Percentiles rank a stretch among this genome's conserved stretches.
These are phyloP conservation scores for Entomortierella lignicola DNA, from an alignment of 192 early-diverging fungal genomes.

Conservation along the genomic window DNA sequence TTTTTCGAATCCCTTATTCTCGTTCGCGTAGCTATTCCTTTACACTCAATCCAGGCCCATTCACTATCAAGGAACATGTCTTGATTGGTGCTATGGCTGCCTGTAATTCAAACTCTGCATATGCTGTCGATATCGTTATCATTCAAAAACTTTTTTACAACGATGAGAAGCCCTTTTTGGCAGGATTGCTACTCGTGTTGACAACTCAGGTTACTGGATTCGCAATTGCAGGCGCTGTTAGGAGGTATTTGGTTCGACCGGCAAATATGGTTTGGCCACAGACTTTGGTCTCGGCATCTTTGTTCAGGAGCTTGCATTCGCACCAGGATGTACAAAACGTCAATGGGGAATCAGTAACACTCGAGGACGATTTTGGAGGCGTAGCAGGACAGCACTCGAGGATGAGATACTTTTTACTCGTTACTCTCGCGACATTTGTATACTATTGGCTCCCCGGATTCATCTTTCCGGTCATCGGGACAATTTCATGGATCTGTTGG, in stretches of 20 bases:
- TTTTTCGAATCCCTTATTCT: conserved; percentile 28
- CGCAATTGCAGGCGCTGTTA: conserved; percentile 55
- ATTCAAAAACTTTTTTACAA: conserved; percentile 62
- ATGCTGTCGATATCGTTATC: conserved; percentile 64
- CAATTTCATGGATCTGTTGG: conserved; percentile 65
- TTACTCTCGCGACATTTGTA: conserved; percentile 56
- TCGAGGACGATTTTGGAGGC: conserved; percentile 15
- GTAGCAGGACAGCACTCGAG: conserved; percentile 49
- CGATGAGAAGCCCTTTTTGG: conserved; percentile 59
- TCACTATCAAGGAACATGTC: conserved; percentile 73
- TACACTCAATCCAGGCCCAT: conserved; percentile 68
- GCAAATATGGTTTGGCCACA: conserved; percentile 88
- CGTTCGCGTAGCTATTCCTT: conserved; percentile 48
- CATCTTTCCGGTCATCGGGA: conserved; percentile 57
- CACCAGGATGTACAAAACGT: not conserved
- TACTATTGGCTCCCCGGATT: conserved; percentile 70
- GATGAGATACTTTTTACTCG: conserved; percentile 68
- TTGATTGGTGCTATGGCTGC: conserved; percentile 66
- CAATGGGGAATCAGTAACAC: not conserved
- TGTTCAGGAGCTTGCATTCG: conserved; percentile 79
- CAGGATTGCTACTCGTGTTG: conserved; percentile 64
- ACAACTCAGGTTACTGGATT: conserved; percentile 63
- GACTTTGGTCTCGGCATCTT: conserved; percentile 74
- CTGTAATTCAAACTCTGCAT: conserved; percentile 57
- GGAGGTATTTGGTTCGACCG: conserved; percentile 80